These are phyloP conservation scores for Pichia heedii DNA, from an alignment of 805 yeast species.

Conservation along the genomic window DNA sequence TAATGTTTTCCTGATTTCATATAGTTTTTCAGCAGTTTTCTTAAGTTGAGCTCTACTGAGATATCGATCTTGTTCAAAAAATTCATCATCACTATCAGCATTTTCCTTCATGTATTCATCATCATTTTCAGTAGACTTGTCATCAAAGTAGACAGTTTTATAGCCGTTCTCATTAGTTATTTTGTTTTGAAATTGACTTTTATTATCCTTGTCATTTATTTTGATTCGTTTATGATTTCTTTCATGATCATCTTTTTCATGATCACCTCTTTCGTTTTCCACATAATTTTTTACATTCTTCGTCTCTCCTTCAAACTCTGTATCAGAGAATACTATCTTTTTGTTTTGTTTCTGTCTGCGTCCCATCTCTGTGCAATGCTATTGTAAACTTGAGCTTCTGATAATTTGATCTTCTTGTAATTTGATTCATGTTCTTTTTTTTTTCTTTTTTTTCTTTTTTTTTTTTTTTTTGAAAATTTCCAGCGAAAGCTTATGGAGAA, in stretches of 20 bases:
- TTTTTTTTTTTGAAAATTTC: no score
- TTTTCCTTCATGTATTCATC: conserved; percentile 12
- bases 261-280: not conserved
- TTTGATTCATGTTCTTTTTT: no score
- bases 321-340: conserved; percentile 19
- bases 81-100: conserved; percentile 19
- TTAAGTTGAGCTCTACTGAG: conserved; percentile 19
- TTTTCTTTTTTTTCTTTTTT: no score
- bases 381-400: no score
- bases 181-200: not conserved
- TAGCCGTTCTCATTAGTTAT: not conserved
- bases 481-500: no score
- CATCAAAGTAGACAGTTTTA: conserved; percentile 22
- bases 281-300: not conserved
- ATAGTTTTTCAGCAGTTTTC: conserved; percentile 35
- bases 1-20: conserved; percentile 45
- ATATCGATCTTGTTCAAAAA: not conserved
- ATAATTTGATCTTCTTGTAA: no score
- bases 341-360: conserved; percentile 17
- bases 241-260: not conserved
- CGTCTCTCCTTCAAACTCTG: conserved; percentile 3
- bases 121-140: conserved; percentile 13
- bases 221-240: not conserved
- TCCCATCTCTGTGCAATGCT: conserved; percentile 1
- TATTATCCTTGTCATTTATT: not conserved